Evolutionary conservation across 2,329 filamentous ascomycete genomes (phyloP).

Genomic region (Cordyceps cicadae): DNA sequence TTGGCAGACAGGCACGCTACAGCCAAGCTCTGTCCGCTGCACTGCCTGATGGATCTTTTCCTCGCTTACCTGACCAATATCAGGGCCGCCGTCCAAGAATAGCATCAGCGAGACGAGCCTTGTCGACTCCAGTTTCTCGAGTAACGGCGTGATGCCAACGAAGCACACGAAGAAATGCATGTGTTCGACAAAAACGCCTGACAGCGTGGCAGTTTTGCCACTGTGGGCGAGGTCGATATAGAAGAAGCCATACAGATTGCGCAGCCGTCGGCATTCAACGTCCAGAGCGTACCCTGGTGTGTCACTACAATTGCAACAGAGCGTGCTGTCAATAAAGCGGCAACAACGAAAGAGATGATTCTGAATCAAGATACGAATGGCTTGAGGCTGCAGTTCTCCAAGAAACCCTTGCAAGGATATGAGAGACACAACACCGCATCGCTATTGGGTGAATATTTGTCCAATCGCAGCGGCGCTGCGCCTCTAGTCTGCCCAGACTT

Average conservation of each 20-base stretch:
- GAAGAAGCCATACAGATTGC: not conserved
- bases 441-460: not conserved
- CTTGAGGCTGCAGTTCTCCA: not conserved
- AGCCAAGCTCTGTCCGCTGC: not conserved
- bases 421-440: not conserved
- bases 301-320: not conserved
- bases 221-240: not conserved
- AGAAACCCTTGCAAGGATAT: not conserved
- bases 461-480: not conserved
- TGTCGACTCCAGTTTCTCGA: not conserved
- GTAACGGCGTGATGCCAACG: not conserved
- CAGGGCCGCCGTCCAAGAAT: not conserved
- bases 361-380: not conserved
- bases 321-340: not conserved
- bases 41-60: not conserved
- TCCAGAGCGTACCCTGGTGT: not conserved
- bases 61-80: not conserved
- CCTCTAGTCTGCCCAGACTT: not conserved
- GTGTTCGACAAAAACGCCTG: not conserved
- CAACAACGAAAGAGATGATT: not conserved
- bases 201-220: constrained; percentile 9
- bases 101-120: not conserved
- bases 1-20: constrained; percentile 1
- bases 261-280: not conserved
- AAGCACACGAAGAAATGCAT: not conserved